Base-by-base conservation (phyloP, 2,329 filamentous ascomycete species). In the Hypoxylon sp. region DNA sequence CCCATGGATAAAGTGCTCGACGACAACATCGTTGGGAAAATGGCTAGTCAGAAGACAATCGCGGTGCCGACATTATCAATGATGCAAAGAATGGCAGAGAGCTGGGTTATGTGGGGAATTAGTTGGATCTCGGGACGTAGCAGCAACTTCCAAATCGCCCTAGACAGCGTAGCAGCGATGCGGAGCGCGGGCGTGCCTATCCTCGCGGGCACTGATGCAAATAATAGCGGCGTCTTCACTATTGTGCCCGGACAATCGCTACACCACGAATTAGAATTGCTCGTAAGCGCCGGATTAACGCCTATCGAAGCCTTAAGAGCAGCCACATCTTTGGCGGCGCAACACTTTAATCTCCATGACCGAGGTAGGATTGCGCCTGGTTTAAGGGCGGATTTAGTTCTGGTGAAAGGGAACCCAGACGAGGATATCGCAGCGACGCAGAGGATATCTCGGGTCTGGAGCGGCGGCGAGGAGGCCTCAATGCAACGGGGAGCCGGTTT, bases 201-300 rank as follows among this genome's bases (percentile, higher is more conserved):
- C 23, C 70, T 75, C 45, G 74, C 74, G 2, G 77, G 77, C 7
- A 77, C 77, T 17, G 76, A 76, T 14, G 70, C 76, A 30, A 63
- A 69, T 36, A 43, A 71, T 53, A 65, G 57, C 17, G 62, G 60
- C 2, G 38, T 73, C 38, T 30, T 68, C 30, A 50, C 46, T 2
- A 55, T 73, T 5, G 43, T 49, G 23, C 51, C 53, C 11, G 72
- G 71, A 13, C 59, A 28, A 10, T 60, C 71, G 21, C 51, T 78
- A 43, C 76, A 77, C 60, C 60, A 67, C 43, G 75, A 78, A 63
- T 67, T 78, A 13, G 65, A 75, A 32, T 60, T 75, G 11, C 63
- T 78, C 6, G 74, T 76, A 25, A 65, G 67, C 10, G 75, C 74
- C 5, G 74, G 75, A 2, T 45, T 77, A 25, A 69, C 64, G 13